Evolutionary conservation across 2,329 filamentous ascomycete species (phyloP).

Genomic region (Orbilia oligospora): DNA sequence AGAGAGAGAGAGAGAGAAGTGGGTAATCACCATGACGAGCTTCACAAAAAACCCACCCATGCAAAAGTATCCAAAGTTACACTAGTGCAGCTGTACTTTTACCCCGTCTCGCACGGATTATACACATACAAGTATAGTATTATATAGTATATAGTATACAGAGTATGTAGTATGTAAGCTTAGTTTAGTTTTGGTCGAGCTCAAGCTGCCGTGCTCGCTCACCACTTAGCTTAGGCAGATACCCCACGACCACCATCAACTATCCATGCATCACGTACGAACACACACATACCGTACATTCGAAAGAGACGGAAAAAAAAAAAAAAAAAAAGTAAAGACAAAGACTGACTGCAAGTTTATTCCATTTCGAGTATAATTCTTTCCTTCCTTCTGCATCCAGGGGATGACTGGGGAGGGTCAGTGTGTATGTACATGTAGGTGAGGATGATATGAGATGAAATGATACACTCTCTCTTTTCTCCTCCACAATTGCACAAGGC

Average conservation of each 20-base stretch:
- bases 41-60: background rate
- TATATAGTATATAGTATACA: background rate
- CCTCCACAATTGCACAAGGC: constrained; percentile 14
- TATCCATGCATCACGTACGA: background rate
- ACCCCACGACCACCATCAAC: background rate
- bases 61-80: background rate
- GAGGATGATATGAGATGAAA: constrained; percentile 6
- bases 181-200: no score
- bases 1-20: background rate
- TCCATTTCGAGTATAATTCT: background rate
- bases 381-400: background rate
- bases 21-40: constrained; percentile 5
- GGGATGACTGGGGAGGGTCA: background rate
- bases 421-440: background rate
- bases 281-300: no score
- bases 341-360: constrained; percentile 2
- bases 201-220: no score
- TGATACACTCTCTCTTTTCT: background rate
- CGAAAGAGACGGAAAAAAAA: background rate
- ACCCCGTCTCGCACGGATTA: background rate
- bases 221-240: constrained; percentile 2
- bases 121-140: no score
- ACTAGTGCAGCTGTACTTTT: constrained; percentile 13
- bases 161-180: background rate
- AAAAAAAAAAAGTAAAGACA: no score